Conservation (phyloP, 1,284 basidiomycete genomes). For the Fomitopsis pinicola region DNA sequence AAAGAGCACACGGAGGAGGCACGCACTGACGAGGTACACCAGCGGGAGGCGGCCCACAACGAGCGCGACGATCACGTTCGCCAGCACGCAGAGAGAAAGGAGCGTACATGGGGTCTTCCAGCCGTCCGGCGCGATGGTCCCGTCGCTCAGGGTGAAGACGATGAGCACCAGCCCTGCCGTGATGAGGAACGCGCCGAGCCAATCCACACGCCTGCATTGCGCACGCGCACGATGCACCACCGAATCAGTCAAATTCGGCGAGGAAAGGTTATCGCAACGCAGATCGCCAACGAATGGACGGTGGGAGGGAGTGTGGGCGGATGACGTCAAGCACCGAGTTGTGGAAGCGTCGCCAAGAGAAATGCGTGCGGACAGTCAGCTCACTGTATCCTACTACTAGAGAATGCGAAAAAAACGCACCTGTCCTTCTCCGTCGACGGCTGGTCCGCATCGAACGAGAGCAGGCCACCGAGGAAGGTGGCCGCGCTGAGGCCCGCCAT, state of each 20-base stretch:
- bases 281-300: neutral
- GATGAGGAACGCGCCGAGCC: constrained; percentile 75
- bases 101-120: constrained; percentile 74
- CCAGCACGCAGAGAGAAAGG: constrained; percentile 42
- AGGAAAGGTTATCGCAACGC: neutral
- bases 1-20: neutral
- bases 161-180: constrained; percentile 76
- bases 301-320: neutral
- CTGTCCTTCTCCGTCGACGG: constrained; percentile 43
- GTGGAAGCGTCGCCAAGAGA: no score
- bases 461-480: constrained; percentile 35
- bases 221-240: neutral
- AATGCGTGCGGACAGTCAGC: neutral
- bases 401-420: constrained; percentile 2
- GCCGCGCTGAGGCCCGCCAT: constrained; percentile 41
- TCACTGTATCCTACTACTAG: neutral
- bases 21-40: constrained; percentile 51
- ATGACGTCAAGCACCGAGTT: neutral
- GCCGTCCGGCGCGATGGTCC: constrained; percentile 60
- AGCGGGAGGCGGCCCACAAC: constrained; percentile 54
- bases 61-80: constrained; percentile 66
- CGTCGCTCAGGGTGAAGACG: constrained; percentile 77
- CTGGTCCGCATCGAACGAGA: constrained; percentile 42
- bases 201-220: constrained; percentile 58
- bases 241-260: neutral